Evolutionary conservation across 2,329 filamentous ascomycete species (phyloP).

Genomic region (Aspergillus quadrilineatus): DNA sequence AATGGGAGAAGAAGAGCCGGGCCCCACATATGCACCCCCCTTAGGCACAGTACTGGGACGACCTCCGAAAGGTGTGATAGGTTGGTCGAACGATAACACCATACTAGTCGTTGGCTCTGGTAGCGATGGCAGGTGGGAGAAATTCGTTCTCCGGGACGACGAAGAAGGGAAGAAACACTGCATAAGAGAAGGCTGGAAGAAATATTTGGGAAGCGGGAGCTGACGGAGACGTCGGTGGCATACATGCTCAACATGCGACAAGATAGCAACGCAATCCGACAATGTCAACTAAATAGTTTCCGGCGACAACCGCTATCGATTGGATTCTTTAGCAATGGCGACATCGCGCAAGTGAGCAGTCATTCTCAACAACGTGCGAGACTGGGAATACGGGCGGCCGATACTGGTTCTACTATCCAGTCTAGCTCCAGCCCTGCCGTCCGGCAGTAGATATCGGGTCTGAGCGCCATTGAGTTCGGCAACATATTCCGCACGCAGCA

Average conservation of each 20-base stretch:
- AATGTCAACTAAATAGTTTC: too few relatives aligned
- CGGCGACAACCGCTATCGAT: neutral
- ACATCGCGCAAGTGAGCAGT: neutral
- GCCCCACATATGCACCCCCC: conserved; percentile 47
- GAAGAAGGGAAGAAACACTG: conserved; percentile 67
- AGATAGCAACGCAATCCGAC: too few relatives aligned
- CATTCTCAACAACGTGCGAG: too few relatives aligned
- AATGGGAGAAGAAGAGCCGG: conserved; percentile 68
- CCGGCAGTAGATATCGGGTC: too few relatives aligned
- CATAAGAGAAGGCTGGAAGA: conserved; percentile 76
- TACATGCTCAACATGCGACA: too few relatives aligned
- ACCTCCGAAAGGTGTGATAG: conserved; percentile 78
- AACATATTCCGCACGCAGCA: neutral
- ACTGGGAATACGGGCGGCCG: too few relatives aligned
- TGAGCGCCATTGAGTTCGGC: neutral
- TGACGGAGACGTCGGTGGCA: conserved; percentile 18
- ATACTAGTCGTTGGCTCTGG: conserved; percentile 78
- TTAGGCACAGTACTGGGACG: conserved; percentile 55
- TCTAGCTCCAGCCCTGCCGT: neutral
- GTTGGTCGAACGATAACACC: conserved; percentile 75
- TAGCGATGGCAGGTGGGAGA: conserved; percentile 81
- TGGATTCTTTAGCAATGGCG: neutral
- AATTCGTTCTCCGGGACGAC: conserved; percentile 69
- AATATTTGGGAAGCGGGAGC: conserved; percentile 59
- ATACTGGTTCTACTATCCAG: too few relatives aligned